Base-by-base conservation (phyloP, 495 filamentous ascomycete species). In the Letharia lupina region DNA sequence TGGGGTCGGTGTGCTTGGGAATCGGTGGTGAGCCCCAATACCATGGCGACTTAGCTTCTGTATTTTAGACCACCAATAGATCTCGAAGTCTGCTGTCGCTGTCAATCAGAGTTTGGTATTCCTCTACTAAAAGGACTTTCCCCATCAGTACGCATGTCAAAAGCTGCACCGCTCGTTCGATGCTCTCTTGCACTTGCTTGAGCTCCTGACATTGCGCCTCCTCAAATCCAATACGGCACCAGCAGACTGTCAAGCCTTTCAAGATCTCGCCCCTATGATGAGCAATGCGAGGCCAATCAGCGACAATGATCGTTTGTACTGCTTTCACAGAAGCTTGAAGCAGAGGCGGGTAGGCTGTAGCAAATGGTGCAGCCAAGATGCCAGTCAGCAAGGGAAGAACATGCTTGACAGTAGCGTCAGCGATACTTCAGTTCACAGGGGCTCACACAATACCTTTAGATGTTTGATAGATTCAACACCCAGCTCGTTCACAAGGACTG, bases 391-490 rank as follows among this genome's bases (percentile, higher is more conserved):
- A 74, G 0, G 90, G 88, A 8, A 95, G 73, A 28, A 93, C 69
- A 50, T 88, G 82, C 79, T 89, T 70, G 54, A 67, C 61, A 69
- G 63, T 44, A 28, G 56, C 37, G 37, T 60, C 54, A 69, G 37
- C 35, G 31, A 35, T 15, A 4, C 31, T 35, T 40, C 31, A 50
- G 31, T 20, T 28, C 40, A 60, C 31, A 45, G 15, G 13, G 10
- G 20, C n/a, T 23, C 13, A 37, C 10, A 8, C 10, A 66, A 60
- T 74, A 83, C 83, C 77, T 86, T 84, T 20, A 97, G 82, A 72
- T 96, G 88, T 69, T 90, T 90, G 11, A 87, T 87, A 3, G 84
- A 78, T 71, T 87, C 80, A 48, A 95, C 81, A 20, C 84, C 87
- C 71, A 96, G 80, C 37, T 81, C 81, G 0, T 75, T 65, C 13